Base-by-base conservation (phyloP, 176 grass and related monocot species). In the Lolium rigidum region DNA sequence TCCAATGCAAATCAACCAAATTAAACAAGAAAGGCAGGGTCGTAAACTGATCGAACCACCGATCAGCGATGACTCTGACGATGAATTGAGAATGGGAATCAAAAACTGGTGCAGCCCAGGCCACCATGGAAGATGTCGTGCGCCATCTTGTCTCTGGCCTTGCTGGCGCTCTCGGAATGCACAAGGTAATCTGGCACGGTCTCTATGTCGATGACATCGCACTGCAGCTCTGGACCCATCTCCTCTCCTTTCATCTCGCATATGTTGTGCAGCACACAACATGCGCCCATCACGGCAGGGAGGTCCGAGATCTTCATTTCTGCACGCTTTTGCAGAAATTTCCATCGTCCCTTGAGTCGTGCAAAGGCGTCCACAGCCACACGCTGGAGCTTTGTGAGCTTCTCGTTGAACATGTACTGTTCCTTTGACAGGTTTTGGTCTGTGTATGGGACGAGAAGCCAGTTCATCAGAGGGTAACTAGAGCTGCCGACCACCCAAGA, bases 191-290 rank as follows among this genome's bases (percentile, higher is more conserved):
- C 78, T 6, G 87, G 81, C 20, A 73, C 61, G 7, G 83, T 85
- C 63, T 82, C 22, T 21, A 15, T 4, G n/a, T 74, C 46, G 1
- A 26, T 74, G 71, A 51, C 72, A 43, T 87, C 85, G 57, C 21
- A 88, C 0, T 50, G 65, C 52, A 90, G 77, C 6, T 58, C 85
- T 17, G 88, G 85, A 37, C 84, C 85, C 77, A 93, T 81, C 63
- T 61, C 38, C 65, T 93, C 85, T 21, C 83, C 74, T 4, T 65
- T 22, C 1, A 81, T 17, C 82, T 93, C 82, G 14, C 85, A 93
- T 43, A 90, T 79, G 65, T 93, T 93, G 85, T 93, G 91, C n/a
- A 90, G 82, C 85, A 93, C 91, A 78, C 88, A 93, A 85, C 91
- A 93, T 78, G 88, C 88, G 24, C 71, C 85, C 4, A 90, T 82